Evolutionary conservation across 768 basidiomycete genomes (phyloP), one percentile per base, ranked within the genome.

Genomic region (Mycena kentingensis): DNA sequence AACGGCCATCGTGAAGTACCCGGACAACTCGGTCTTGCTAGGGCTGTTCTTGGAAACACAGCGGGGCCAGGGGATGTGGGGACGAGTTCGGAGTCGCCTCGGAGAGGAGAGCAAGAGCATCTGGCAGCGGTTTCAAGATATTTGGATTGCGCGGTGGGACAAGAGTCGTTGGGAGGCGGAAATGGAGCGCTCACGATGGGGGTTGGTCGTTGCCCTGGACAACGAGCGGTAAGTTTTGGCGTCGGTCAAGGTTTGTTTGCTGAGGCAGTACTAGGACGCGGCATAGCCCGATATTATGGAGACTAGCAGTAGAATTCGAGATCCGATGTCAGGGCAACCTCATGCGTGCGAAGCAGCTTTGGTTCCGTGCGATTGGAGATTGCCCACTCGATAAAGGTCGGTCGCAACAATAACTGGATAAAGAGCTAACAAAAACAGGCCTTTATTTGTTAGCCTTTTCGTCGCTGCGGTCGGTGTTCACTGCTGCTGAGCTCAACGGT

Each of bases 131-230:
- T 69, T 80, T 3, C 75, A 80, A 55, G 88, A 93, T 60, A 80
- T 90, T 1, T 93, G 90, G 90, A 73, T 89, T 2, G 81, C 83
- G 10, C 78, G 85, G n/a, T 90, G 88, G 89, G 85, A 89, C 67
- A 78, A 72, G 62, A 82, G 84, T 2, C 75, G 83, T 31, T 91
- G 90, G 89, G 71, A 76, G 42, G 74, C 71, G 43, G 88, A 92
- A 66, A 68, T 80, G 34, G 90, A 93, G 67, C 77, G 90, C 50
- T 85, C 83, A 29, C 70, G 90, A 56, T 80, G 71, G 56, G 82
- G 85, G 29, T 69, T 93, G 55, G 70, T 74, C 28, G 73, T 74
- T 8, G 88, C 88, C 10, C 74, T 86, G 27, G 80, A 86, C 60
- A 78, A 76, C 52, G 84, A 87, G 53, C 77, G 90, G 90, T 88